phyloP scores from a whole-genome alignment of 2,329 filamentous ascomycete genomes.

The Ophiostoma ips region DNA sequence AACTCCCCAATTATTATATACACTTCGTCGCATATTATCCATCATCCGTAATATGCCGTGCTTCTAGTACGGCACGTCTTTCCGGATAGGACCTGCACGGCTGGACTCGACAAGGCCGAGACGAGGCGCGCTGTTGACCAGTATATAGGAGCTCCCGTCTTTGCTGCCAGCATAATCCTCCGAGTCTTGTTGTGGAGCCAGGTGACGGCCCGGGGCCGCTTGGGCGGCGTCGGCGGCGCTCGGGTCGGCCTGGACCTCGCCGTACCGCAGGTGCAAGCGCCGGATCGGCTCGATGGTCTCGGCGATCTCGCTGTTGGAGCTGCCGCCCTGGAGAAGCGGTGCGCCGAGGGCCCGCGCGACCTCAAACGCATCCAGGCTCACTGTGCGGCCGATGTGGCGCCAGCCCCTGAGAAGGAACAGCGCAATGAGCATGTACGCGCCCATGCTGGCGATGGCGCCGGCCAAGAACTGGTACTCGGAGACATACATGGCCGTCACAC shows the following conservation, averaged over 20 bases:
- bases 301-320: slow-evolving; percentile 3
- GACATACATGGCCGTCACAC: neutral
- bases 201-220: too few species aligned
- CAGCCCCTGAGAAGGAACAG: slow-evolving; percentile 1
- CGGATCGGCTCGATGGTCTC: neutral
- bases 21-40: too few species aligned
- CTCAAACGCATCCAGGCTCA: slow-evolving; percentile 3
- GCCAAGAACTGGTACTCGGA: slow-evolving; percentile 1
- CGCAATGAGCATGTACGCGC: neutral
- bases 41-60: too few species aligned
- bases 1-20: too few species aligned
- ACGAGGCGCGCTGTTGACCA: neutral
- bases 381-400: neutral
- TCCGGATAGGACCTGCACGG: neutral
- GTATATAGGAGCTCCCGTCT: too few species aligned
- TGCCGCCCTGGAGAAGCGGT: slow-evolving; percentile 1
- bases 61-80: neutral
- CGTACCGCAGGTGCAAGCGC: neutral
- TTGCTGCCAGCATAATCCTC: too few species aligned
- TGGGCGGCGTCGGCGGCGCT: neutral
- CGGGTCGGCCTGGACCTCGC: neutral
- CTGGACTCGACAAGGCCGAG: neutral
- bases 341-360: slow-evolving; percentile 3
- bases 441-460: slow-evolving; percentile 1
- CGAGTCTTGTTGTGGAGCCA: too few species aligned